Conservation (phyloP, 768 basidiomycete genomes). For the Leccinum ochraceum region DNA sequence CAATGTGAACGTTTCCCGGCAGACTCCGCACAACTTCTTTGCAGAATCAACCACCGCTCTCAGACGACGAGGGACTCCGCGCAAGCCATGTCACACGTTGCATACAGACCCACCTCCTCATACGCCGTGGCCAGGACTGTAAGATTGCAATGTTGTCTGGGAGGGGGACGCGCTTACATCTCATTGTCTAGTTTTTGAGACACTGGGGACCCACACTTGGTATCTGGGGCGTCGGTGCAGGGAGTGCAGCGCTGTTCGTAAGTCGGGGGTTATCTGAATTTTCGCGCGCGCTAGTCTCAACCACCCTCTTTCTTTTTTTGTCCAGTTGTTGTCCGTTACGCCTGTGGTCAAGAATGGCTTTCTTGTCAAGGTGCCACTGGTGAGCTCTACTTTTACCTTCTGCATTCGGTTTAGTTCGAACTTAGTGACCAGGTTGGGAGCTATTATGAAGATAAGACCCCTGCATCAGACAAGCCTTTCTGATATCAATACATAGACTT, state of each 20-base stretch:
- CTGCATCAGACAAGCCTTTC: slow-evolving; percentile 84
- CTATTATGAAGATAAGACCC: slow-evolving; percentile 80
- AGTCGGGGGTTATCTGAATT: slow-evolving; percentile 4
- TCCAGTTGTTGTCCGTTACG: slow-evolving; percentile 75
- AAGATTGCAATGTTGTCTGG: slow-evolving; percentile 17
- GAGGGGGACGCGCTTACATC: neutral
- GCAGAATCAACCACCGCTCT: neutral
- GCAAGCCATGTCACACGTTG: slow-evolving; percentile 44
- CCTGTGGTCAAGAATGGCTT: slow-evolving; percentile 81
- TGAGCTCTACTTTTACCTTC: slow-evolving; percentile 39
- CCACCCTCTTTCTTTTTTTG: slow-evolving; percentile 4
- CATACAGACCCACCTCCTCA: slow-evolving; percentile 42
- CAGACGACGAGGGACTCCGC: neutral
- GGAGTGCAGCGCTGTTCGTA: slow-evolving; percentile 69
- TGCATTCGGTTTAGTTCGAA: neutral
- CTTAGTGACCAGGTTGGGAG: slow-evolving; percentile 50
- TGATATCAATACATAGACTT: slow-evolving; percentile 36
- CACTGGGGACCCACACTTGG: slow-evolving; percentile 63
- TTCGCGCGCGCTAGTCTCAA: neutral
- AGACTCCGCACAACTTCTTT: neutral
- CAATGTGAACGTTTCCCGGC: neutral
- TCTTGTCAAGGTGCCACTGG: slow-evolving; percentile 71
- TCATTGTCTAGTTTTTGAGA: slow-evolving; percentile 42
- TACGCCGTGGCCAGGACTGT: slow-evolving; percentile 41
- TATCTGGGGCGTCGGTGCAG: slow-evolving; percentile 72